Base-by-base conservation (phyloP, 345 rosid genomes). In the Gossypioides kirkii region DNA sequence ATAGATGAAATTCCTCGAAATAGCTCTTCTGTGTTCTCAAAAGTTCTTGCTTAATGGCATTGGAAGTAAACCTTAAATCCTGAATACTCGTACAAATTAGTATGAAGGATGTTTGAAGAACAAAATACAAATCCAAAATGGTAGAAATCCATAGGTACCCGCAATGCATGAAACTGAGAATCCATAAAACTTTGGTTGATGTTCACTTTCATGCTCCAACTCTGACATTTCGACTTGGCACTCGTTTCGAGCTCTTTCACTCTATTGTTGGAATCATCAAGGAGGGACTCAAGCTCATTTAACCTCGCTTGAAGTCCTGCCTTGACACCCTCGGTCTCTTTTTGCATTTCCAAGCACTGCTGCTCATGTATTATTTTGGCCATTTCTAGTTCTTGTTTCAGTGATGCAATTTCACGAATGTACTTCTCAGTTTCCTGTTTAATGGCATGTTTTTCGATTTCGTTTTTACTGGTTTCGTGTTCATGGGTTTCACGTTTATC, bases 41-140 rank as follows among this genome's bases (percentile, higher is more conserved):
- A 73, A 92, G 67, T 80, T 95, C 94, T 74, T 85, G 83, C 84
- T 86, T 90, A 84, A 92, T 87, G 80, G 88, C 77, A 66, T 78
- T 71, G 16, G 86, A 88, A 73, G 87, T 82, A 16, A 65, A 69
- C 75, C 85, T 86, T 82, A 95, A 65, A 50, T 86, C 94, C 99
- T 95, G 84, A 20, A 80, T 16, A 70, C 54, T 77, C 47, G 28
- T 41, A 71, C 17, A 23, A n/a, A 65, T 41, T 52, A 77, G 49
- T 63, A 59, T 73, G 10, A 59, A 14, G 46, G 59, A 63, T n/a
- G 46, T 20, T 32, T 63, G 26, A 17, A 77, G 25, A 59, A 76
- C 22, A 70, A 4, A 70, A 53, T 66, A 32, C 12, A 55, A 49
- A 55, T 46, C 63, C 28, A 43, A 64, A 41, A 63, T 11, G 45